Base-by-base conservation (phyloP, 2,329 filamentous ascomycete genomes). In the Nigrograna mackinnonii region DNA sequence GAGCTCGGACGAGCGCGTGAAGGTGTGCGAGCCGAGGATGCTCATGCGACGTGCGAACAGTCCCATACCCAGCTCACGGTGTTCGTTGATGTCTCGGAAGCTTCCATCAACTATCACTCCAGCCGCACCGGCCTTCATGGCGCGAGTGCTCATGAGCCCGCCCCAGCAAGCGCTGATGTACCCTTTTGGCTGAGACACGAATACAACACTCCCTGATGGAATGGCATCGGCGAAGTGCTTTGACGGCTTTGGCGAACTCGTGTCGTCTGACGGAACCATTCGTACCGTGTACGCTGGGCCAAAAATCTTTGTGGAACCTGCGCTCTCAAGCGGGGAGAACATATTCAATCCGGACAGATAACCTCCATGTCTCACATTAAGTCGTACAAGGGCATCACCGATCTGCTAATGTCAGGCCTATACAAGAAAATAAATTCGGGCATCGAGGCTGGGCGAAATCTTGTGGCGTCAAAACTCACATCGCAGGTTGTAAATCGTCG, bases 281-380 rank as follows among this genome's bases (percentile, higher is more conserved):
- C 75, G 68, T 37, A 82, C 78, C 0, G 77, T 81, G 49, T 78
- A 79, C 5, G 77, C 79, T 9, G 75, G 77, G 4, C 79, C 79
- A 16, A 78, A 67, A 41, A 82, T 76, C 58, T 78, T 80, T 30
- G 77, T 77, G 9, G 64, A 49, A 4, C 77, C 77, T 16, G 69
- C 69, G 62, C 79, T 77, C 28, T 73, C 72, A 37, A 71, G 61
- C 1, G 79, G 78, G 3, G 78, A 81, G 69, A 72, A 80, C 70
- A 82, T 76, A 19, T 73, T 76, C 35, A 82, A 62, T 11, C 77
- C 77, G 2, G 74, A 69, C 1, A 82, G 67, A 58, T 81, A 82
- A 32, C 79, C 79, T 32, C 42, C 42, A 39, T 48, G 38, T 31
- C 14, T 37, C 13, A 39, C 34, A 3, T 47, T 44, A 4, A 47